Conservation (phyloP, 2,329 filamentous ascomycete genomes). For the Sphaerulina populicola region DNA sequence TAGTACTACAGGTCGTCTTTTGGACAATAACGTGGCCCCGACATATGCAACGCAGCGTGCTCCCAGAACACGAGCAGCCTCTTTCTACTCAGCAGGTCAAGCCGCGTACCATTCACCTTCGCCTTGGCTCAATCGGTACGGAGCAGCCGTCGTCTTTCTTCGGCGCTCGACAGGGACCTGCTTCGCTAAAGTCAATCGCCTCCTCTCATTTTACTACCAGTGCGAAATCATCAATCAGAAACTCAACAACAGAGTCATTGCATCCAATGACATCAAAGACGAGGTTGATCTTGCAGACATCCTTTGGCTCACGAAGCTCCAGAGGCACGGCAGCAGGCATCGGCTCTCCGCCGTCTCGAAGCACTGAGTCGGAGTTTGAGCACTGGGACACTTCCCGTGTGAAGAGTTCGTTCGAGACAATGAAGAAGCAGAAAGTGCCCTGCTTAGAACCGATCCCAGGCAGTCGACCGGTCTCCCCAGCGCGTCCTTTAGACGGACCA, state of each 20-base stretch:
- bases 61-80: conserved; percentile 1
- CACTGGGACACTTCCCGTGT: conserved; percentile 66
- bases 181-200: conserved; percentile 19
- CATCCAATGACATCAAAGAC: conserved; percentile 52
- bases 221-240: conserved; percentile 21
- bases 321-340: conserved; percentile 24
- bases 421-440: conserved; percentile 39
- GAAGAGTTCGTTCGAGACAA: conserved; percentile 53
- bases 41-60: background rate
- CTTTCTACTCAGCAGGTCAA: conserved; percentile 9
- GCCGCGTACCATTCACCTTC: conserved; percentile 18
- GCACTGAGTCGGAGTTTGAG: conserved; percentile 54
- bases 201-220: conserved; percentile 17
- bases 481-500: conserved; percentile 49
- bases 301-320: conserved; percentile 40
- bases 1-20: conserved; percentile 23
- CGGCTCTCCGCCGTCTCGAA: conserved; percentile 33
- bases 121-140: conserved; percentile 22
- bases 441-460: conserved; percentile 63
- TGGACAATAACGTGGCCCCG: conserved; percentile 23
- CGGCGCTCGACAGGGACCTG: background rate
- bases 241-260: conserved; percentile 29
- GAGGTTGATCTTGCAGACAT: conserved; percentile 46
- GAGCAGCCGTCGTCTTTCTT: conserved; percentile 19
- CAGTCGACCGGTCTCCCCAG: conserved; percentile 58